Conservation (phyloP, 495 filamentous ascomycete species). For the Massariosphaeria phaeospora region DNA sequence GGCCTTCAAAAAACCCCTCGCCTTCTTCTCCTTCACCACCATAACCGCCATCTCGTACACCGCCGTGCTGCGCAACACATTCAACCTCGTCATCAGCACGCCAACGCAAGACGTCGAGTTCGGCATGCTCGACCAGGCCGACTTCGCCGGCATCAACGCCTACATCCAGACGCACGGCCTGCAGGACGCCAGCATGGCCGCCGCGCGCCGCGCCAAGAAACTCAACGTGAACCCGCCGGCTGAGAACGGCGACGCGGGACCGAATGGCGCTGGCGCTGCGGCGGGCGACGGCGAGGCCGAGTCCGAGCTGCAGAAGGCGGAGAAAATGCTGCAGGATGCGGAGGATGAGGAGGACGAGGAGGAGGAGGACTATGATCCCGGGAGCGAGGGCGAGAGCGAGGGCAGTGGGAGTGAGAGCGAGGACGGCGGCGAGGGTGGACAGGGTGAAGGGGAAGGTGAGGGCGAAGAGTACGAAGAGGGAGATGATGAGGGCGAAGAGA, state of each 20-base stretch:
- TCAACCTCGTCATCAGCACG: slow-evolving; percentile 79
- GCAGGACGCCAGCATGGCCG: slow-evolving; percentile 89
- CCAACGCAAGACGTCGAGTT: slow-evolving; percentile 40
- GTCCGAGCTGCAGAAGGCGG: slow-evolving; percentile 62
- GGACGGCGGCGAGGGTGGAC: slow-evolving; percentile 51
- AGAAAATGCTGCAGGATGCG: slow-evolving; percentile 57
- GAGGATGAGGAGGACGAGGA: slow-evolving; percentile 84
- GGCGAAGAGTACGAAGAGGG: slow-evolving; percentile 39
- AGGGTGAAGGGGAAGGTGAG: slow-evolving; percentile 40
- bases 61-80: slow-evolving; percentile 83
- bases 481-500: slow-evolving; percentile 24
- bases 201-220: slow-evolving; percentile 75
- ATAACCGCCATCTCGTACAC: slow-evolving; percentile 85
- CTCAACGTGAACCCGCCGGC: slow-evolving; percentile 62
- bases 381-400: slow-evolving; percentile 55
- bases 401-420: slow-evolving; percentile 48
- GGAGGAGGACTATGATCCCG: slow-evolving; percentile 54
- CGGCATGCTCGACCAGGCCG: slow-evolving; percentile 44
- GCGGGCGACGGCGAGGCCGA: slow-evolving; percentile 46
- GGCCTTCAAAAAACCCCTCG: slow-evolving; percentile 90
- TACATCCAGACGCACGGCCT: slow-evolving; percentile 78
- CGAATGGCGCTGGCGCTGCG: slow-evolving; percentile 23
- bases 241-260: slow-evolving; percentile 47
- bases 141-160: slow-evolving; percentile 65
- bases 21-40: slow-evolving; percentile 74